Evolutionary conservation across 1,284 basidiomycete genomes (phyloP).

Genomic region (Microbotryum lychnidis-dioicae): DNA sequence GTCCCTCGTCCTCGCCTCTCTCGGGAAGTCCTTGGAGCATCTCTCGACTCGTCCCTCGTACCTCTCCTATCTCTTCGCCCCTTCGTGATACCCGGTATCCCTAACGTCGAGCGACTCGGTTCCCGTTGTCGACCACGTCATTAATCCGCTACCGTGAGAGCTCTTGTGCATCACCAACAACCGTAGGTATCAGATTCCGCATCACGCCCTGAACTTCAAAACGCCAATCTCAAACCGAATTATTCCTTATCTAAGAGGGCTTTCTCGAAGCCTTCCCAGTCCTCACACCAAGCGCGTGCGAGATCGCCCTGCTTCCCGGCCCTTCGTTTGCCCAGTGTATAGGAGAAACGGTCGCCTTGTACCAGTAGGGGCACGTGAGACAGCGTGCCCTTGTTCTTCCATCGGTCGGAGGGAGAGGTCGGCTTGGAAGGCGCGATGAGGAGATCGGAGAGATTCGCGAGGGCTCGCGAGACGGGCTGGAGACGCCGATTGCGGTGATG

Average conservation of each 20-base stretch:
- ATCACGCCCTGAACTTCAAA: no score
- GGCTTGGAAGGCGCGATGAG: conserved; percentile 1
- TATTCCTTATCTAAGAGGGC: conserved; percentile 7
- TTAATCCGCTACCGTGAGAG: no score
- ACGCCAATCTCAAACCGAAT: no score
- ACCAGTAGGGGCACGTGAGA: conserved; percentile 22
- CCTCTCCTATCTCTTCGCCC: no score
- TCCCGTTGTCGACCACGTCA: no score
- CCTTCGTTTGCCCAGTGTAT: conserved; percentile 14
- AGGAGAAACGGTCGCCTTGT: conserved; percentile 15
- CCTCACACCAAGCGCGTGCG: conserved; percentile 21
- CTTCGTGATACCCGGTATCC: no score
- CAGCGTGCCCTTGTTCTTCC: neutral
- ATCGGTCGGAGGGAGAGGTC: neutral
- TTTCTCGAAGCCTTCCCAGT: conserved; percentile 27
- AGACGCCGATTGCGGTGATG: neutral
- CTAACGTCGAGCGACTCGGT: no score
- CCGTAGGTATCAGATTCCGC: no score
- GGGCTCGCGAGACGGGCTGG: conserved; percentile 4
- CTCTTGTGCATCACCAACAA: no score
- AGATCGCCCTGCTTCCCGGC: conserved; percentile 5
- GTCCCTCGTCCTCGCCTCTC: no score
- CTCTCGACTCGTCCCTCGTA: no score
- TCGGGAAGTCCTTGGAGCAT: no score
- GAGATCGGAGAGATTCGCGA: neutral